Conservation (phyloP, 805 yeast species). For the Starmerella sirachaensis region DNA sequence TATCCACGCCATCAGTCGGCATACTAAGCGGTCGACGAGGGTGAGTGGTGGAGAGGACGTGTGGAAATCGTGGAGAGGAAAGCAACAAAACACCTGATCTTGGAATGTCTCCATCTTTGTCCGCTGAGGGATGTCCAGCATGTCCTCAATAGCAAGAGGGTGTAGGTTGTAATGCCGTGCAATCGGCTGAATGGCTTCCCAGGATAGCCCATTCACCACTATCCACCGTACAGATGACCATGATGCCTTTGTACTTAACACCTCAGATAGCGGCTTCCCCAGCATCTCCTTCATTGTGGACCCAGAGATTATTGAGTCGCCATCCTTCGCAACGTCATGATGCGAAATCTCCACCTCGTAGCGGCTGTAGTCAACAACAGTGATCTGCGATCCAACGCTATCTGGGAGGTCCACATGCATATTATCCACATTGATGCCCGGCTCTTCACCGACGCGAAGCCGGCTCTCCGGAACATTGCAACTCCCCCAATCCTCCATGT, state of each 20-base stretch:
- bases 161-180: slow-evolving; percentile 38
- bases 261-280: slow-evolving; percentile 10
- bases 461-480: too few relatives aligned
- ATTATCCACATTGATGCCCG: slow-evolving; percentile 43
- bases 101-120: slow-evolving; percentile 46
- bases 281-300: slow-evolving; percentile 7
- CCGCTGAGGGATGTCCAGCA: slow-evolving; percentile 51
- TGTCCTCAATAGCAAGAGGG: slow-evolving; percentile 47
- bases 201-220: slow-evolving; percentile 48
- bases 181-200: slow-evolving; percentile 44
- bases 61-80: slow-evolving; percentile 41
- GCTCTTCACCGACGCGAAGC: slow-evolving; percentile 53
- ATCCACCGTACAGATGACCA: slow-evolving; percentile 48
- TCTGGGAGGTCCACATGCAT: slow-evolving; percentile 39
- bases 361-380: slow-evolving; percentile 41
- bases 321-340: slow-evolving; percentile 29
- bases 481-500: background rate
- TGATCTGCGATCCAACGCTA: slow-evolving; percentile 42
- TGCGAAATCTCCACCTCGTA: slow-evolving; percentile 36
- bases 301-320: slow-evolving; percentile 24
- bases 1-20: background rate
- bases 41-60: slow-evolving; percentile 23
- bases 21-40: background rate
- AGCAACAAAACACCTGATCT: slow-evolving; percentile 40
- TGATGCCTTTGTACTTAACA: slow-evolving; percentile 31